A percentile compares a stretch with the other conserved stretches of the same genome.
Conservation (phyloP, 495 filamentous ascomycete species). For the Podospora tetraspora region DNA sequence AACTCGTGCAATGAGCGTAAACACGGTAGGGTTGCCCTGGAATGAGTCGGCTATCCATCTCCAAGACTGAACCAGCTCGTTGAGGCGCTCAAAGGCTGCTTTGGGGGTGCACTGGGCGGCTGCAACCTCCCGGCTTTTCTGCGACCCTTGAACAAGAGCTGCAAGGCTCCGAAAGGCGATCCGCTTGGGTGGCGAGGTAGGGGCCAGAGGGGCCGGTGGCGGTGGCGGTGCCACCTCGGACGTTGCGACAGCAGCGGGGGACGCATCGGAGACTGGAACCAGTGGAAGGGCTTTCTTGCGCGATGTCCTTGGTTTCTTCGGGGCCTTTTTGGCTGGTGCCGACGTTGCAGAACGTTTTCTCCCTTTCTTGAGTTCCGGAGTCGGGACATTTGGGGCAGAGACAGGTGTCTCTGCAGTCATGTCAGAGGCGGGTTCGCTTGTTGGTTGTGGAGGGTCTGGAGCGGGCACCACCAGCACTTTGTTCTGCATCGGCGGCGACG, state of each 20-base stretch:
- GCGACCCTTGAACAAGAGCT: conserved; percentile 11
- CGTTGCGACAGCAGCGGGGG: neutral
- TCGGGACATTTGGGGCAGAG: neutral
- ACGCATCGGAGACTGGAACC: neutral
- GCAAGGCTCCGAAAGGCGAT: conserved; percentile 15
- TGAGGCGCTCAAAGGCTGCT: conserved; percentile 24
- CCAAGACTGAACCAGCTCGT: conserved; percentile 24
- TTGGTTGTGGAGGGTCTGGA: neutral
- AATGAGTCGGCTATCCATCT: conserved; percentile 7
- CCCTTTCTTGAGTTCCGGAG: neutral
- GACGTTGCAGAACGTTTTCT: neutral
- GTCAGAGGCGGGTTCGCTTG: neutral
- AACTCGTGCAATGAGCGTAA: neutral
- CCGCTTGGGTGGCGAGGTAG: neutral
- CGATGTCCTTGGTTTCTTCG: neutral
- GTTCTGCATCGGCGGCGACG: neutral
- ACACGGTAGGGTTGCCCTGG: neutral
- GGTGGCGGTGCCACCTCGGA: neutral
- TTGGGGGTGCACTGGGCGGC: conserved; percentile 13
- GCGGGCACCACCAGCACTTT: neutral
- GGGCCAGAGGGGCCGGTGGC: neutral
- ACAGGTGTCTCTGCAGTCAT: neutral
- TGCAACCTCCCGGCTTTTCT: neutral
- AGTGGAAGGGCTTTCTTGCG: neutral
- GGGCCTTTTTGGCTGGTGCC: neutral